Evolutionary conservation across 768 basidiomycete species (phyloP), one percentile per base, ranked within the genome.

Genomic region (Atractiella rhizophila): DNA sequence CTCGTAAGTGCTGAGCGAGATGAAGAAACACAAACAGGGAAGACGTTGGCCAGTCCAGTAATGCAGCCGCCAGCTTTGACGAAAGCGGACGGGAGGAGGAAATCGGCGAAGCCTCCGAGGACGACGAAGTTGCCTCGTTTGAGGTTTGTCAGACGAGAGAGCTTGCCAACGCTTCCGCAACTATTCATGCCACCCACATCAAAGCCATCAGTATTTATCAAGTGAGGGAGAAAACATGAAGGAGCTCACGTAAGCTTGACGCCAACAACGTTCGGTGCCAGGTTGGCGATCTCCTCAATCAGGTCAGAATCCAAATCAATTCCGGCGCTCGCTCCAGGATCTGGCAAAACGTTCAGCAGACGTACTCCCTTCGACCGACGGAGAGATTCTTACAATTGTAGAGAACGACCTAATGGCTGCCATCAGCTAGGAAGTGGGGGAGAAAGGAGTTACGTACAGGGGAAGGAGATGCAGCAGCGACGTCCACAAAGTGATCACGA

Each of bases 281-380:
- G 79, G 33, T 66, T 57, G 4, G 75, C 72, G 26, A 85, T 66
- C 15, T 65, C 62, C 37, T 64, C 64, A 51, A 86, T 66, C 37
- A 67, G 66, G 56, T 83, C 79, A 0, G 78, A 80, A 56, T 80
- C 75, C 28, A 86, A 69, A 54, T 86, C 76, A 45, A 76, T 68
- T 12, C 81, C 79, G 1, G 79, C 26, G 5, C 43, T 39, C 3
- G 48, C 45, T 3, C 37, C 42, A 26, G 32, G 39, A 42, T 7
- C 15, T 20, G 16, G 15, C 28, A 15, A 3, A 28, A 36, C 25
- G 7, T 12, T 37, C 6, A n/a, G n/a, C n/a, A n/a, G n/a, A n/a
- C n/a, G n/a, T n/a, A 30, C n/a, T 16, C 29, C 12, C 12, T 16
- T 11, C 29, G n/a, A 30, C 29, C 73, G 12, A 74, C 75, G 40